These are phyloP conservation scores for Curvularia hawaiiensis DNA, from an alignment of 2,329 filamentous ascomycete species.

Conservation along the genomic window DNA sequence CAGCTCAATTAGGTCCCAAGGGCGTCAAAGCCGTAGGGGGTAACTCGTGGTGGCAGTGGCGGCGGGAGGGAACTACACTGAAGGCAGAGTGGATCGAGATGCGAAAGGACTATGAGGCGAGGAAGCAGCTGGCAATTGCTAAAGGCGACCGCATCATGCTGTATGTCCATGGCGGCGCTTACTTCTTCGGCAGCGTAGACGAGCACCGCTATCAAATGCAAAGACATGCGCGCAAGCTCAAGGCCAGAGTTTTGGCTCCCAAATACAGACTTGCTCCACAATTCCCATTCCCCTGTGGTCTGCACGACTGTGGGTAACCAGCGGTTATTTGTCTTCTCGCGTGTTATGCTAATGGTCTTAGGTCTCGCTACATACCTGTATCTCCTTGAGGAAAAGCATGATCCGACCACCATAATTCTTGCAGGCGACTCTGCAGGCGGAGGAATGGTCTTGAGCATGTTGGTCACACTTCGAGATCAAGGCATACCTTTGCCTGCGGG, in stretches of 20 bases:
- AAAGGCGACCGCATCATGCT: conserved; percentile 80
- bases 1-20: conserved; percentile 75
- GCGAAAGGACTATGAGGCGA: conserved; percentile 77
- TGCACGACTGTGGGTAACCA: conserved; percentile 72
- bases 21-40: conserved; percentile 83
- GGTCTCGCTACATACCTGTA: conserved; percentile 81
- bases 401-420: conserved; percentile 81
- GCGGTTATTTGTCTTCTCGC: neutral
- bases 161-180: conserved; percentile 92
- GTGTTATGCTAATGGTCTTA: conserved; percentile 15
- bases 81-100: conserved; percentile 97
- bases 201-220: conserved; percentile 99
- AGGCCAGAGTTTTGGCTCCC: conserved; percentile 84
- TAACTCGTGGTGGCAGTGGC: conserved; percentile 75
- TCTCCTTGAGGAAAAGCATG: conserved; percentile 71
- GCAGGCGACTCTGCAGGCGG: conserved; percentile 94
- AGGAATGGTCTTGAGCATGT: conserved; percentile 81
- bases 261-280: conserved; percentile 88
- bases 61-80: conserved; percentile 66
- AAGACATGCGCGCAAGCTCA: conserved; percentile 90
- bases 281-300: conserved; percentile 91
- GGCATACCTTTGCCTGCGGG: conserved; percentile 85
- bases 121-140: conserved; percentile 63
- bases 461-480: conserved; percentile 82
- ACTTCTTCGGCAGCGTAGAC: conserved; percentile 94